A percentile compares a stretch with the other conserved stretches of the same genome.
These are phyloP conservation scores for Vitis hybrid DNA, from an alignment of 177 flowering plant genomes.

Conservation along the genomic window DNA sequence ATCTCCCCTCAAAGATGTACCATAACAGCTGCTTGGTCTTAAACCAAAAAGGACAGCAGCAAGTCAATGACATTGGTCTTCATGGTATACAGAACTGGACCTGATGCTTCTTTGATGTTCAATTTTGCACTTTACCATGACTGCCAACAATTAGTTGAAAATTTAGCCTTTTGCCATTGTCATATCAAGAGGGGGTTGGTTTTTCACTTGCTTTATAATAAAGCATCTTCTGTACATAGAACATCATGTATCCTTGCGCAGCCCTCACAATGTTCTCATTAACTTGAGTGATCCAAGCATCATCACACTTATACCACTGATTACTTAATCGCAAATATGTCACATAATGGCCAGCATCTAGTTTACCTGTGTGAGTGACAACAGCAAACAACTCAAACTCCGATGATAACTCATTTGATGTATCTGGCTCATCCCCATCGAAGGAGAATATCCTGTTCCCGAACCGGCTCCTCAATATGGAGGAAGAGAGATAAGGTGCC, in stretches of 20 bases:
- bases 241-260: slow-evolving; percentile 93
- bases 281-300: slow-evolving; percentile 86
- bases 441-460: slow-evolving; percentile 76
- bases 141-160: slow-evolving; percentile 2
- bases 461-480: slow-evolving; percentile 73
- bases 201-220: slow-evolving; percentile 73
- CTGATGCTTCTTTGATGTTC: background rate
- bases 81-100: slow-evolving; percentile 17
- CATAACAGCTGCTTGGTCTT: slow-evolving; percentile 9
- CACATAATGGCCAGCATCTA: slow-evolving; percentile 88
- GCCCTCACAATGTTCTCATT: slow-evolving; percentile 76
- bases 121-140: background rate
- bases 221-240: slow-evolving; percentile 88
- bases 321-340: slow-evolving; percentile 76
- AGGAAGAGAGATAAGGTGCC: slow-evolving; percentile 87
- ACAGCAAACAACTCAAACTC: slow-evolving; percentile 94
- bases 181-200: slow-evolving; percentile 23
- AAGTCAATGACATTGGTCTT: slow-evolving; percentile 12
- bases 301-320: slow-evolving; percentile 96
- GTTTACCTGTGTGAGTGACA: slow-evolving; percentile 75
- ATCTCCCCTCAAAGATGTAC: slow-evolving; percentile 3
- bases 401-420: slow-evolving; percentile 52
- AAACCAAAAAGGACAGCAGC: slow-evolving; percentile 2
- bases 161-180: background rate
- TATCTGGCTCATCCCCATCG: slow-evolving; percentile 62